Evolutionary conservation across 2,329 filamentous ascomycete genomes (phyloP).

Genomic region (Massarina eburnea): DNA sequence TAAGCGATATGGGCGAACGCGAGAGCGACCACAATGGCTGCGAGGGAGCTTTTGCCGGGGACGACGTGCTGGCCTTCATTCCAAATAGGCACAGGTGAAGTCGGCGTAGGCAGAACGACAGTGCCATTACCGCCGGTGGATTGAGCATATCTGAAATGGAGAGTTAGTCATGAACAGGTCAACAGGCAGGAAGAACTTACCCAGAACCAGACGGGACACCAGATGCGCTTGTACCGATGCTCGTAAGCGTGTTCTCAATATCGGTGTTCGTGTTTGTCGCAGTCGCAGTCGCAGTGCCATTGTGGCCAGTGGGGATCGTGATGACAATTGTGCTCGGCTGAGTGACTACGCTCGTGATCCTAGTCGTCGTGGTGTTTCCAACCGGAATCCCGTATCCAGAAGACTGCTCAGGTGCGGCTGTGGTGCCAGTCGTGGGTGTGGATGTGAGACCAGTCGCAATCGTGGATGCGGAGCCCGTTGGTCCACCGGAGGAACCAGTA

Average conservation of each 20-base stretch:
- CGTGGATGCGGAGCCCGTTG: background rate
- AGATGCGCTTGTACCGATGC: slow-evolving; percentile 19
- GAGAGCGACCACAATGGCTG: slow-evolving; percentile 29
- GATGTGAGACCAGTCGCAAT: no score
- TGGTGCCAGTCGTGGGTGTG: background rate
- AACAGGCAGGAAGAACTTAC: slow-evolving; percentile 15
- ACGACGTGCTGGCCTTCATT: slow-evolving; percentile 24
- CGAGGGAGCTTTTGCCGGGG: slow-evolving; percentile 25
- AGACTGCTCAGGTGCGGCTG: background rate
- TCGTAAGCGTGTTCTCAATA: slow-evolving; percentile 21
- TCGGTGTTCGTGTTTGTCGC: slow-evolving; percentile 11
- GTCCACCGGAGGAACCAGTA: background rate
- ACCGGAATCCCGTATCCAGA: background rate
- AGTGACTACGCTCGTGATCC: slow-evolving; percentile 28
- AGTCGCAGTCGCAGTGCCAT: slow-evolving; percentile 6
- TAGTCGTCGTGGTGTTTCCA: slow-evolving; percentile 20
- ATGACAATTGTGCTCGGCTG: slow-evolving; percentile 23
- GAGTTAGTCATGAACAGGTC: slow-evolving; percentile 6
- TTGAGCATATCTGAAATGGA: background rate
- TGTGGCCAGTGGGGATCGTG: slow-evolving; percentile 11
- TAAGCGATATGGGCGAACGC: slow-evolving; percentile 31
- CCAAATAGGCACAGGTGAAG: slow-evolving; percentile 23
- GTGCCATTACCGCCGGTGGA: slow-evolving; percentile 20
- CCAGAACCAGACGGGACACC: slow-evolving; percentile 27
- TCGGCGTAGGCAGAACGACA: slow-evolving; percentile 24